These are phyloP conservation scores for Pecoramyces ruminantium DNA, from an alignment of 192 early-diverging fungal genomes.

Conservation along the genomic window DNA sequence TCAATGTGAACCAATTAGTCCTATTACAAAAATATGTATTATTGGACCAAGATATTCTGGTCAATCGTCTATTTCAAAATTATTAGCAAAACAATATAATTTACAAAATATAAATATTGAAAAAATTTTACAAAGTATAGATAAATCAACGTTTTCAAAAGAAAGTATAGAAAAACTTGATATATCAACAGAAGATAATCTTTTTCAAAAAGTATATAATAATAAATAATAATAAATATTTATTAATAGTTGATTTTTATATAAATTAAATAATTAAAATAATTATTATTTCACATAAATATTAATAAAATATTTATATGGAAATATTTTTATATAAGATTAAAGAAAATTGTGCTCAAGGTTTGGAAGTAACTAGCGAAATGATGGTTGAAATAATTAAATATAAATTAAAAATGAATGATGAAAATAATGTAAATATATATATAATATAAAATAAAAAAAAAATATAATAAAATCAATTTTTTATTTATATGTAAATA, in stretches of 20 bases:
- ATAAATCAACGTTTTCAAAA: neutral
- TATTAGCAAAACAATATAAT: neutral
- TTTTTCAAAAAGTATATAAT: neutral
- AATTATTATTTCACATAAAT: too few relatives aligned
- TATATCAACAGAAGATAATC: neutral
- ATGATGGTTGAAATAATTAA: neutral
- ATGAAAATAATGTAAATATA: too few relatives aligned
- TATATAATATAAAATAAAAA: too few relatives aligned
- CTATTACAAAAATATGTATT: neutral
- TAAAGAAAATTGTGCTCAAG: neutral
- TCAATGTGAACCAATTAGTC: neutral
- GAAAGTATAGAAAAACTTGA: neutral
- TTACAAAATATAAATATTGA: neutral
- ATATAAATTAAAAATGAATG: neutral
- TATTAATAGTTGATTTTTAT: too few relatives aligned
- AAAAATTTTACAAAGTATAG: neutral
- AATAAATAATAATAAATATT: too few relatives aligned
- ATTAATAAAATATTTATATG: too few relatives aligned
- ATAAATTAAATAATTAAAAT: too few relatives aligned
- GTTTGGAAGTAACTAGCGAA: neutral
- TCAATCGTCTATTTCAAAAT: neutral
- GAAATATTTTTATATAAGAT: neutral
- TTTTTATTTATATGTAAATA: too few relatives aligned
- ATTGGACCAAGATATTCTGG: neutral
- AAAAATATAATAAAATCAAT: too few relatives aligned